phyloP scores from a whole-genome alignment of 768 basidiomycete species.

The Agrocybe pediades region DNA sequence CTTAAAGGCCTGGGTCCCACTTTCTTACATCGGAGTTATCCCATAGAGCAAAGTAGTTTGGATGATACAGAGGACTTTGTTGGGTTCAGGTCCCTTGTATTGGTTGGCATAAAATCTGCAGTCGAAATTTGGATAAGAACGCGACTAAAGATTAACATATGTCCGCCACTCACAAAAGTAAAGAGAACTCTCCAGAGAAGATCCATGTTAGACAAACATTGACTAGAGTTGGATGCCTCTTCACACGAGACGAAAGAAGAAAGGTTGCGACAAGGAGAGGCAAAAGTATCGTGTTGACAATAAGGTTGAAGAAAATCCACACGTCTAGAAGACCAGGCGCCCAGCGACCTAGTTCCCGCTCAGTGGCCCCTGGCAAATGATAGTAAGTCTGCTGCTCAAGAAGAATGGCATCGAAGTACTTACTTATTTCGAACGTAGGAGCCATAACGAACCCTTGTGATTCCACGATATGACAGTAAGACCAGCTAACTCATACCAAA shows the following conservation, averaged over 20 bases:
- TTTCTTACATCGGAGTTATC: conserved; percentile 38
- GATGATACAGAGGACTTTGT: conserved; percentile 38
- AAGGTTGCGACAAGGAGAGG: conserved; percentile 47
- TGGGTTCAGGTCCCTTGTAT: conserved; percentile 35
- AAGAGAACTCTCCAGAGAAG: conserved; percentile 41
- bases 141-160: not conserved
- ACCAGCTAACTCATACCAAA: not conserved
- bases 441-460: not conserved
- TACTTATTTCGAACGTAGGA: not conserved
- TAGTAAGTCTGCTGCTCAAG: not conserved
- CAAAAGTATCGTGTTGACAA: conserved; percentile 46
- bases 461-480: not conserved
- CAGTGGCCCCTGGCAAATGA: not conserved
- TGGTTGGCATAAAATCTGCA: conserved; percentile 42
- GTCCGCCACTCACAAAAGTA: conserved; percentile 38
- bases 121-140: not conserved
- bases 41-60: conserved; percentile 45
- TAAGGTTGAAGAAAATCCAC: conserved; percentile 48
- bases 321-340: conserved; percentile 31
- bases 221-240: conserved; percentile 44
- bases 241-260: conserved; percentile 36
- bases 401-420: not conserved
- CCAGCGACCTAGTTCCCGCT: conserved; percentile 1
- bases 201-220: conserved; percentile 52
- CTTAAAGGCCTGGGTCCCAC: not conserved